Base-by-base conservation (phyloP, 768 basidiomycete genomes). In the Russula sp. region DNA sequence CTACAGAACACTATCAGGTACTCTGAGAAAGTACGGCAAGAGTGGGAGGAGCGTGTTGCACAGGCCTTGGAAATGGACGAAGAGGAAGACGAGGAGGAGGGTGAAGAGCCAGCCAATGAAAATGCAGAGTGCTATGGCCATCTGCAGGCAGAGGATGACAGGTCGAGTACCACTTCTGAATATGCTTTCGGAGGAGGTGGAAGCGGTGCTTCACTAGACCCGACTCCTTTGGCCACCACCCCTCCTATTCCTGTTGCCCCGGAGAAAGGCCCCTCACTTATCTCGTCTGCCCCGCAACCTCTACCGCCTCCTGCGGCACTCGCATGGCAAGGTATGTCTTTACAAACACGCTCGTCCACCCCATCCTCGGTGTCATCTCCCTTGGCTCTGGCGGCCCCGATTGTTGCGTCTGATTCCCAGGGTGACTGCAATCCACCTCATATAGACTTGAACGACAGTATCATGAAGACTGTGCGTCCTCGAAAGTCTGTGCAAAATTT, bases 1-100 rank as follows among this genome's bases (percentile, higher is more conserved):
- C 86, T 99, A 85, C 92, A 96, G 74, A 97, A 96, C 70, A 98
- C 94, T 20, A 94, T 99, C 67, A 81, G 91, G 57, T 98, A 98
- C 73, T 87, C 93, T 43, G 97, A 98, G 77, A 96, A 95, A 76
- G 90, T 97, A 35, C 86, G 96, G 77, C 88, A 88, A 68, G 97
- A 98, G 75, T 98, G 96, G 95, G 89, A 98, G 74, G 88, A 90
- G 69, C 85, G 83, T 67, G 87, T 97, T 14, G 87, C 85, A 63
- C 81, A 83, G 67, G 81, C 79, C 45, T 73, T 95, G 38, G 81
- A 80, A 4, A 75, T 76, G 38, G 75, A 78, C 32, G 81, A 84
- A 18, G 83, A 82, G 18, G 84, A 82, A 8, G 84, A 83, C 4
- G 50, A 45, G 9, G 82, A 76, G 46, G 76, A 76, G 11, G 75